Percentiles rank a stretch among this genome's conserved stretches.
Conservation (phyloP, 2,329 filamentous ascomycete species). For the Phaeosphaeriaceae sp. region DNA sequence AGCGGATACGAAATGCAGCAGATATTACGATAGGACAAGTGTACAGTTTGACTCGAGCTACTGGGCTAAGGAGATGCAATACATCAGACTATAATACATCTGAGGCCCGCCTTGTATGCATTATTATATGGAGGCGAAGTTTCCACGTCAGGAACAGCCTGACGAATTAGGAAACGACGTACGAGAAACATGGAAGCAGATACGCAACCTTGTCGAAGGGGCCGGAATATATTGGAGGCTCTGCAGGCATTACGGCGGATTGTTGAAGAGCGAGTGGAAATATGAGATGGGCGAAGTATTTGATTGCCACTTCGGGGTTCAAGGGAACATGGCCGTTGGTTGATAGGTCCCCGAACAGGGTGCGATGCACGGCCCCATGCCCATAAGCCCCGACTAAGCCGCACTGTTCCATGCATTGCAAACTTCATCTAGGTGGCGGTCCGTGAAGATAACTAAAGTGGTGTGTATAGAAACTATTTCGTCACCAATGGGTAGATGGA, state of each 20-base stretch:
- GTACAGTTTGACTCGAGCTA: no score
- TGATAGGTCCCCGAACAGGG: conserved; percentile 2
- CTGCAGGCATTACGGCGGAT: background rate
- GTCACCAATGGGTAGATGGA: no score
- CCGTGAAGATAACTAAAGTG: background rate
- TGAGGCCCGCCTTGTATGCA: no score
- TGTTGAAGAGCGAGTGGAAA: background rate
- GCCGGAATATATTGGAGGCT: background rate
- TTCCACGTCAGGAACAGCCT: no score
- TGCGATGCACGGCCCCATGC: background rate
- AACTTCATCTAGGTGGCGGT: background rate
- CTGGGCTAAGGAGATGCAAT: no score
- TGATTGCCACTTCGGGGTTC: background rate
- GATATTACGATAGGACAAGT: background rate
- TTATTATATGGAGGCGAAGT: no score
- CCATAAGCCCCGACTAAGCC: conserved; percentile 1
- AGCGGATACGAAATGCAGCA: conserved; percentile 13
- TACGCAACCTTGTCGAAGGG: no score
- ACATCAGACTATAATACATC: no score
- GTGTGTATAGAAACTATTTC: background rate
- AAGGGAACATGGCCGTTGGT: background rate
- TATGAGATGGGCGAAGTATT: background rate
- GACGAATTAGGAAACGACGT: no score
- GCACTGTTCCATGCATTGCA: background rate
- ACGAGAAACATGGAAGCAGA: no score